Percentiles rank a stretch among this genome's conserved stretches.
These are phyloP conservation scores for Rhytidiadelphus loreus DNA, from an alignment of 225 moss, liverwort and hornwort genomes.

Conservation along the genomic window DNA sequence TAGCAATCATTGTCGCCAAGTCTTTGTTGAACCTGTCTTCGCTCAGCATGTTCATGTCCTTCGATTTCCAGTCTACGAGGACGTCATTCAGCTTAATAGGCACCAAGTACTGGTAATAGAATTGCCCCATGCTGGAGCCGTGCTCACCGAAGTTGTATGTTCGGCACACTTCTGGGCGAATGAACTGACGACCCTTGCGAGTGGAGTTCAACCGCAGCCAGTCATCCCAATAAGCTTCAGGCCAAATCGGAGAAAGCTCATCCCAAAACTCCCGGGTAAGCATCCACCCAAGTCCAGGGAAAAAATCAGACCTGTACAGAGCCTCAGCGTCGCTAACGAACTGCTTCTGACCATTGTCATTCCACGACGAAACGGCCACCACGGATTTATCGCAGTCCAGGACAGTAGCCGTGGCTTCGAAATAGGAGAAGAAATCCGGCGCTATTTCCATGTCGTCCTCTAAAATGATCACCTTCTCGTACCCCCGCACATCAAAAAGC, in stretches of 20 bases:
- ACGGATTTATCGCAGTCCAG: constrained; percentile 82
- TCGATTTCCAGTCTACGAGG: constrained; percentile 41
- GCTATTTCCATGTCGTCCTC: constrained; percentile 99
- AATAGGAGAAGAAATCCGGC: constrained; percentile 86
- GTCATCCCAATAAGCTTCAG: constrained; percentile 96
- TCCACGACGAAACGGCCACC: constrained; percentile 93
- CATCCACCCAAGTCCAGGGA: constrained; percentile 99
- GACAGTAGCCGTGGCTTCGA: constrained; percentile 65
- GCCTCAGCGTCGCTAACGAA: constrained; percentile 71
- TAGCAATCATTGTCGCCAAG: constrained; percentile 8
- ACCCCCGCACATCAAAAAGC: constrained; percentile 59
- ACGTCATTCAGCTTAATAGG: constrained; percentile 47
- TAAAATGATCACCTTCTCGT: constrained; percentile 73
- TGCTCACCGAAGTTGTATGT: constrained; percentile 98
- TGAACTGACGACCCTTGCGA: constrained; percentile 82
- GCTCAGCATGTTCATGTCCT: constrained; percentile 23
- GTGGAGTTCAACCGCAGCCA: constrained; percentile 73
- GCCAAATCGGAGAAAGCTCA: constrained; percentile 92
- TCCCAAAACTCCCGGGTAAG: constrained; percentile 86
- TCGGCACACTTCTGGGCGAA: constrained; percentile 92
- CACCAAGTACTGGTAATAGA: constrained; percentile 46
- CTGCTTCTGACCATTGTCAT: constrained; percentile 93
- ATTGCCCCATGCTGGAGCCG: constrained; percentile 55
- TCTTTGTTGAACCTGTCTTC: constrained; percentile 34
- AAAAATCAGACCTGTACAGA: constrained; percentile 89